Base-by-base conservation (phyloP, 208 protist species). In the Strigomonas culicis region DNA sequence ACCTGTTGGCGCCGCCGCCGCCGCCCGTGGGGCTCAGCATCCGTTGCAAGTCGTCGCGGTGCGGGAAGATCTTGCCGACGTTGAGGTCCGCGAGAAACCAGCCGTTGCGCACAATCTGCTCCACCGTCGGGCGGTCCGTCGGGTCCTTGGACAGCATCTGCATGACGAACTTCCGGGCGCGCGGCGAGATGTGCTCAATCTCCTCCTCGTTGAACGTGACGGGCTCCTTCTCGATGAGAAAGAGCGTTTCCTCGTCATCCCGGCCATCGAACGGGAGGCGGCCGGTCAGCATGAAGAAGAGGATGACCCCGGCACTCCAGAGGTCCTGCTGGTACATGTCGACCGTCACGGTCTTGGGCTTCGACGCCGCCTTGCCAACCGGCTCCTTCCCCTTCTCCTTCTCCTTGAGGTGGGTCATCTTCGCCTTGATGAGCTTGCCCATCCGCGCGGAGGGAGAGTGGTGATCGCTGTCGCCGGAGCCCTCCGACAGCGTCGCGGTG, bases 271-370 rank as follows among this genome's bases (percentile, higher is more conserved):
- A 99, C 19, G 98, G 98, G 4, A 99, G 83, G 13, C 85, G 81
- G 4, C 98, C 98, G 11, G 94, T 97, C 21, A 99, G 81, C 88
- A 97, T 95, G 46, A 97, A 93, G 63, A 89, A 97, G n/a, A 97
- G 79, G 69, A 97, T 95, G 27, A 97, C 84, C 4, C 90, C 91
- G 15, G 86, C 84, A 55, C 85, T 90, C 92, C 94, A 97, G 15
- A 97, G 59, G 63, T 97, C 94, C 75, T 96, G 70, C 86, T 94
- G 68, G 82, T 86, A 91, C 64, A 92, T 57, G 51, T 93, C 77
- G 1, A 85, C 73, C 59, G 77, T 72, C 15, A 80, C 67, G 1
- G 58, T 65, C 34, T 79, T 77, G 3, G 52, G 50, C 62, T 67
- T 63, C 30, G 47, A 10, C 3, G 50, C 4, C 47, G 61, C 34